Evolutionary conservation across 352 stramenopile genomes (phyloP).

Genomic region (Pythium pyrilobum): DNA sequence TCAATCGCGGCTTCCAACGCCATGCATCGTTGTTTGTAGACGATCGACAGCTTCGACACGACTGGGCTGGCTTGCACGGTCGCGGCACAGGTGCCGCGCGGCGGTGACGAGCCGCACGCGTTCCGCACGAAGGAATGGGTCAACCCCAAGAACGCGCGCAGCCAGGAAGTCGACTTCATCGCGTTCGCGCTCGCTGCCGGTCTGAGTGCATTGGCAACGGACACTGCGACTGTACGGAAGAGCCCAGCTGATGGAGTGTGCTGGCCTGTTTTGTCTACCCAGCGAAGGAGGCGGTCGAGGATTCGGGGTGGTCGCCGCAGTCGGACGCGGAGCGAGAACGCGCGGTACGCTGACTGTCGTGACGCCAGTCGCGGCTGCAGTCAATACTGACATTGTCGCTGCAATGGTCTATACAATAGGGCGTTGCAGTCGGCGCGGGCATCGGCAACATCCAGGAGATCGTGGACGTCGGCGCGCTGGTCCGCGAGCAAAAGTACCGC

Average conservation of each 20-base stretch:
- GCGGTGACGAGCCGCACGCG: conserved; percentile 29
- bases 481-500: conserved; percentile 80
- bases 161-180: conserved; percentile 84
- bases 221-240: too few relatives aligned
- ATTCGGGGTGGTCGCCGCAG: conserved; percentile 57
- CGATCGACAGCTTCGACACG: conserved; percentile 46
- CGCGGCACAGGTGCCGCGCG: conserved; percentile 61
- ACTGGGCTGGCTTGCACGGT: conserved; percentile 66
- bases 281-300: conserved; percentile 78
- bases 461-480: conserved; percentile 60
- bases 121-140: conserved; percentile 70
- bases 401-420: conserved; percentile 22
- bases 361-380: background rate
- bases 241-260: background rate
- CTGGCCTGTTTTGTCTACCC: background rate
- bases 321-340: conserved; percentile 65
- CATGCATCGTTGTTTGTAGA: conserved; percentile 25
- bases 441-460: conserved; percentile 87
- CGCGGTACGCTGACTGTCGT: conserved; percentile 29
- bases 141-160: conserved; percentile 59
- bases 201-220: conserved; percentile 19
- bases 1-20: too few relatives aligned
- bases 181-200: conserved; percentile 76
- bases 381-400: background rate
- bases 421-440: conserved; percentile 79